Percentiles rank a stretch among this genome's conserved stretches.
These are phyloP conservation scores for Podospora fimiseda DNA, from an alignment of 495 filamentous ascomycete genomes.

Conservation along the genomic window DNA sequence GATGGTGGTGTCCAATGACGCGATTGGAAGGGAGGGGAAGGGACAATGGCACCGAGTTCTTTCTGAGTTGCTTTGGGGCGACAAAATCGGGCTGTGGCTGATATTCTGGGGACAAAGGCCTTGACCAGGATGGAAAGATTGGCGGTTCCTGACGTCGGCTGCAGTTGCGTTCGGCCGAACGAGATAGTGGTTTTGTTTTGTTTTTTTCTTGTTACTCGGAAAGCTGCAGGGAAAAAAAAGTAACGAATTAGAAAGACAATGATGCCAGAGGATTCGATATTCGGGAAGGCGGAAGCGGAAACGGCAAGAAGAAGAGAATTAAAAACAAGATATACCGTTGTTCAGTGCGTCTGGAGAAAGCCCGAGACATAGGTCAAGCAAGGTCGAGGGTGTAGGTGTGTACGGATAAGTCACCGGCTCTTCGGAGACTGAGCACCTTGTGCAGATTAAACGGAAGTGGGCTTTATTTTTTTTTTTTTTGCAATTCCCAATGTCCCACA, in stretches of 20 bases:
- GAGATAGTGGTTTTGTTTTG: neutral
- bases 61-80: constrained; percentile 5
- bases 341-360: constrained; percentile 7
- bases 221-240: constrained; percentile 6
- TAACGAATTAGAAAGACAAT: constrained; percentile 16
- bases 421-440: constrained; percentile 24
- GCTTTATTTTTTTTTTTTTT: too few species aligned
- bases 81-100: constrained; percentile 13
- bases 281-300: constrained; percentile 2
- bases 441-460: constrained; percentile 23
- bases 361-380: constrained; percentile 10
- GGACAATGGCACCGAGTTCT: constrained; percentile 1
- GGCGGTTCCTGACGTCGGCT: constrained; percentile 3
- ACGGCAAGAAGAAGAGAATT: neutral
- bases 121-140: constrained; percentile 9
- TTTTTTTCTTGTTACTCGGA: neutral
- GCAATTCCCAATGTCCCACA: constrained; percentile 20
- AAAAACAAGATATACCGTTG: constrained; percentile 4
- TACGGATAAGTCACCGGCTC: constrained; percentile 29
- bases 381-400: constrained; percentile 12
- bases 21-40: neutral
- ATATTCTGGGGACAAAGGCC: constrained; percentile 20
- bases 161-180: constrained; percentile 5
- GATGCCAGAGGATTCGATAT: neutral
- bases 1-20: neutral